Conservation (phyloP, 1,284 basidiomycete species). For the Coniferiporia sulphurascens region DNA sequence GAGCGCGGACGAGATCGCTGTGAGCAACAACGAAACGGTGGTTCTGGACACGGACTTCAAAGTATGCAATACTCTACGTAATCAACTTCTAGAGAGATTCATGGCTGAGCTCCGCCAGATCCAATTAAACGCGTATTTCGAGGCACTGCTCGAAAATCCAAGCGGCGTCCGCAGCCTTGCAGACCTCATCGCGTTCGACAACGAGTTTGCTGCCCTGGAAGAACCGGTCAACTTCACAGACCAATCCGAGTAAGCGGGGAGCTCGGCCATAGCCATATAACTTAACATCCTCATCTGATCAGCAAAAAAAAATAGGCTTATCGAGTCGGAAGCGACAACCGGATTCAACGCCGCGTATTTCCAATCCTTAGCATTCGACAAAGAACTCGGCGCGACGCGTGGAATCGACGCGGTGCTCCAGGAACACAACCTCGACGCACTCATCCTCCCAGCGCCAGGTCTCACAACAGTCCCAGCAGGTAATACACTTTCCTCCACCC, state of each 20-base stretch:
- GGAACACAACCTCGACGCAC: constrained; percentile 48
- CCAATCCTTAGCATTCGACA: constrained; percentile 43
- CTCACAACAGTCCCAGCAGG: constrained; percentile 40
- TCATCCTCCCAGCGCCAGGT: constrained; percentile 51
- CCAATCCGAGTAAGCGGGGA: constrained; percentile 37
- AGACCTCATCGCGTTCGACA: constrained; percentile 53
- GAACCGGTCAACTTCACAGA: constrained; percentile 43
- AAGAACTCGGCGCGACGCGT: constrained; percentile 45
- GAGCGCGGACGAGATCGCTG: constrained; percentile 45
- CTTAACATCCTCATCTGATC: constrained; percentile 10
- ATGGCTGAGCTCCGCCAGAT: constrained; percentile 31
- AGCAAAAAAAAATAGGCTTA: constrained; percentile 32
- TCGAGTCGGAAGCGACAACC: constrained; percentile 41
- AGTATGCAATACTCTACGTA: constrained; percentile 32
- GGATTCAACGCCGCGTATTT: constrained; percentile 46
- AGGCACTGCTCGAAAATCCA: constrained; percentile 40
- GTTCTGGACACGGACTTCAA: constrained; percentile 57
- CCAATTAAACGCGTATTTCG: constrained; percentile 46
- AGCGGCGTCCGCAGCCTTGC: constrained; percentile 49
- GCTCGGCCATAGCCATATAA: constrained; percentile 2
- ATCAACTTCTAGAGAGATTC: neutral
- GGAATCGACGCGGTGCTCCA: constrained; percentile 57
- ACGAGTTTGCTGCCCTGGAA: constrained; percentile 44
- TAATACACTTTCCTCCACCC: constrained; percentile 11
- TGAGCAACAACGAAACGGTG: constrained; percentile 47